phyloP scores from a whole-genome alignment of 768 basidiomycete genomes.

The Hydnum rufescens region DNA sequence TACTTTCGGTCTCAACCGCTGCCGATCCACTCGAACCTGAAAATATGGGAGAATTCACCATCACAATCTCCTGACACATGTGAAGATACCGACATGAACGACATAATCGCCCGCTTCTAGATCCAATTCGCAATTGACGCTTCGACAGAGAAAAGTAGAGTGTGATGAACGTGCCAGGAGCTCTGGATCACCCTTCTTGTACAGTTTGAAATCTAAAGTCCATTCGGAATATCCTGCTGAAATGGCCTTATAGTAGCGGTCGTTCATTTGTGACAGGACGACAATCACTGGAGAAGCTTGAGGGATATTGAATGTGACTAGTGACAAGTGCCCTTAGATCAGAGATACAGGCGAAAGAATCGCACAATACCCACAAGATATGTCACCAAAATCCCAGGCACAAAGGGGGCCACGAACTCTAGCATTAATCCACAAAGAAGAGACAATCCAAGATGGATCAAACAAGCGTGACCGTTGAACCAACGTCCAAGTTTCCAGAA shows the following conservation, averaged over 20 bases:
- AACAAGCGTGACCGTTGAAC: slow-evolving; percentile 30
- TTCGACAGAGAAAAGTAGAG: slow-evolving; percentile 10
- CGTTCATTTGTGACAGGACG: slow-evolving; percentile 32
- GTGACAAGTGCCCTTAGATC: slow-evolving; percentile 15
- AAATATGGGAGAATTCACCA: neutral
- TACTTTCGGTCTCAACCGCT: neutral
- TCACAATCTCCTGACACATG: neutral
- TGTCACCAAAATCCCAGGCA: slow-evolving; percentile 35
- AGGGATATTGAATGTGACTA: slow-evolving; percentile 30
- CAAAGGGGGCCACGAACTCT: slow-evolving; percentile 23
- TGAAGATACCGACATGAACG: slow-evolving; percentile 14
- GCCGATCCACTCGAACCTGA: neutral
- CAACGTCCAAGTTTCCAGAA: slow-evolving; percentile 20
- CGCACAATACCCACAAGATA: slow-evolving; percentile 26
- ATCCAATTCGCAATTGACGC: slow-evolving; percentile 12
- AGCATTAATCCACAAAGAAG: slow-evolving; percentile 31
- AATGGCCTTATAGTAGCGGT: slow-evolving; percentile 30
- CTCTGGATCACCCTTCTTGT: slow-evolving; percentile 27
- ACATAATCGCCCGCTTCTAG: slow-evolving; percentile 18
- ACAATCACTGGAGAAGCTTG: slow-evolving; percentile 25
- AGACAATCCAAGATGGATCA: slow-evolving; percentile 28
- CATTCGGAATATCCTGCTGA: slow-evolving; percentile 24
- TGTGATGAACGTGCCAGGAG: slow-evolving; percentile 10
- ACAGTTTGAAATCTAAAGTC: slow-evolving; percentile 32
- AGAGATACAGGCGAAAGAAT: neutral